Base-by-base conservation (phyloP, 345 rosid genomes). In the Trapa incisa region DNA sequence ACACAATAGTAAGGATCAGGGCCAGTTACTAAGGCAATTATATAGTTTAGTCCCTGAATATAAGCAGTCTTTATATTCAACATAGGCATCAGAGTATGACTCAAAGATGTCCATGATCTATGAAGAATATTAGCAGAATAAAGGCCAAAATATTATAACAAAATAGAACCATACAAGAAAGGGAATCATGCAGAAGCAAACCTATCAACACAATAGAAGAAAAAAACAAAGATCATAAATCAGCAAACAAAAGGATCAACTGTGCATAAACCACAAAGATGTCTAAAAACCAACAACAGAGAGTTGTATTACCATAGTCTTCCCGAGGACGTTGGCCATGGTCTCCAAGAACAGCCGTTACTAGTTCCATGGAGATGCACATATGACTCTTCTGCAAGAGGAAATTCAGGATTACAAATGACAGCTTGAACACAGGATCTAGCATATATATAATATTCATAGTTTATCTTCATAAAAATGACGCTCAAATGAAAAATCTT, bases 321-420 rank as follows among this genome's bases (percentile, higher is more conserved):
- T 90, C 96, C 48, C 37, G 68, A 36, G 99, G 97, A 15, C 97
- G 92, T 68, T 93, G 97, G 50, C 99, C 99, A 74, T 93, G 99
- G 78, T 93, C 99, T 76, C 99, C 99, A 58, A 93, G 85, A 70
- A 93, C 97, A 62, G 99, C 99, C 47, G 99, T 93, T 37, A 93
- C 99, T 73, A 93, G 79, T 77, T 93, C 99, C 99, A 91, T 93
- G 60, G 99, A 93, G 80, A 93, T 81, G 81, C 89, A 90, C 85
- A 87, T 84, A 33, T 71, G 89, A 62, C 83, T 84, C 71, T 70
- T 81, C 99, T 93, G 83, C 57, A 70, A 81, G 72, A 77, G 52
- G 47, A 65, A 45, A 58, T 63, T 58, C 2, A 62, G 42, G 47
- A 35, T 72, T 39, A 58, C 29, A 22, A 22, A 22, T 61, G 52